Base-by-base conservation (phyloP, 805 yeast species). In the Nakazawaea siamensis region DNA sequence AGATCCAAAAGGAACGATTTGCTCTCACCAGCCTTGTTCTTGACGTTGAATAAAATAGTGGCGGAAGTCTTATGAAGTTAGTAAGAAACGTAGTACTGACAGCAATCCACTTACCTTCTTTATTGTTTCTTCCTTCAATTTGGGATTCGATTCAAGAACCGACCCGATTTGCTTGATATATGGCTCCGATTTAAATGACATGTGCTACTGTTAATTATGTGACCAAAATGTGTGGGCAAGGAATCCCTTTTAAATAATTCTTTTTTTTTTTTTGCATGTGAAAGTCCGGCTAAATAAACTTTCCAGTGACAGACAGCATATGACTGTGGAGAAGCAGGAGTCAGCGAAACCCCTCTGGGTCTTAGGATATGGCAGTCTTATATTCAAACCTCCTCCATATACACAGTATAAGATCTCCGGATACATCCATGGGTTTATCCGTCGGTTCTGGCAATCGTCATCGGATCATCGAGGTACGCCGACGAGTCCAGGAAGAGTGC, bases 401-500 rank as follows among this genome's bases (percentile, higher is more conserved):
- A 69, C 72, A 41, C 64, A 73, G 31, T 63, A 68, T 47, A 58
- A 75, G 25, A 67, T 82, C 8, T 77, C 86, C 0, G 96, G 96
- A 0, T 71, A 77, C 31, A 64, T 88, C 17, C 64, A 65, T 34
- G 96, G 96, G 2, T 86, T 64, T 45, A 73, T 79, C 1, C 66
- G 97, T 15, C 60, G 95, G 29, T 88, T 88, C 51, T 88, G 96
- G 96, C 97, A 88, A 55, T 71, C 84, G 24, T 80, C 92, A 9
- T 74, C 79, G 17, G 97, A 88, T 53, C 95, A 90, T 54, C 60
- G 97, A 35, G 97, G 97, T 1, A 81, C 94, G 0, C 86, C 85
- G 0, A 83, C 73, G 38, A 52, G 58, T n/a, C 95, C 94, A 1
- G 97, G 97, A 1, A 58, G 97, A 23, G 97, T 88, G 1, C 95